phyloP scores from a whole-genome alignment of 2,329 filamentous ascomycete genomes.

The Escovopsis sp. region DNA sequence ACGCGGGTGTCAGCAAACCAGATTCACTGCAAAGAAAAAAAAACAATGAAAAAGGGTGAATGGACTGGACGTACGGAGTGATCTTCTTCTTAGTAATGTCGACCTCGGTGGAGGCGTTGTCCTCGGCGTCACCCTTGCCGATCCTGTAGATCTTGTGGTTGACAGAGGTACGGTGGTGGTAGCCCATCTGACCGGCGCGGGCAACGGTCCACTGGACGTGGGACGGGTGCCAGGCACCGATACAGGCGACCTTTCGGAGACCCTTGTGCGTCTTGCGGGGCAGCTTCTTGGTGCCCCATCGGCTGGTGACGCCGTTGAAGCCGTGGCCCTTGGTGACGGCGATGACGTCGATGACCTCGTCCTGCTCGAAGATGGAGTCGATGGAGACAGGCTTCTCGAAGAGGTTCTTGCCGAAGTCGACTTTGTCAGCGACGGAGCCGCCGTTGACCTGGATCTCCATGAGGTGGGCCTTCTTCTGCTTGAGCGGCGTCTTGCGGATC shows the following conservation, averaged over 20 bases:
- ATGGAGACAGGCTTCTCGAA: conserved; percentile 99
- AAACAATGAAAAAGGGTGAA: not conserved
- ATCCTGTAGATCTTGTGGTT: conserved; percentile 99
- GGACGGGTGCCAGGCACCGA: conserved; percentile 99
- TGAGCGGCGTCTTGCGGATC: conserved; percentile 97
- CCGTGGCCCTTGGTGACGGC: conserved; percentile 99
- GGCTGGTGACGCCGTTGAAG: conserved; percentile 89
- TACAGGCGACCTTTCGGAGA: conserved; percentile 99
- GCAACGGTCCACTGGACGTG: conserved; percentile 99
- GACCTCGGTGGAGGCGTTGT: conserved; percentile 86
- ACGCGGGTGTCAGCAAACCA: too few relatives aligned
- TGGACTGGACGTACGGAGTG: conserved; percentile 68
- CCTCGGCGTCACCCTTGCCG: conserved; percentile 79
- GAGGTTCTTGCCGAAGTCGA: conserved; percentile 83
- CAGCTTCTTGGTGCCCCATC: conserved; percentile 99
- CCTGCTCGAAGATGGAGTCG: conserved; percentile 92
- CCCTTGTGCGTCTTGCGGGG: conserved; percentile 99
- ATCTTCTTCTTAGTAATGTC: conserved; percentile 99
- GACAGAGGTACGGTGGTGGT: conserved; percentile 99
- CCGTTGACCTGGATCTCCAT: conserved; percentile 99
- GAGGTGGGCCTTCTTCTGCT: conserved; percentile 99
- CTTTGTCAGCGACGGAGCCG: conserved; percentile 90
- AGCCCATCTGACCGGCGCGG: conserved; percentile 98
- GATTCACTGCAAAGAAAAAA: too few relatives aligned
- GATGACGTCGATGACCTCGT: conserved; percentile 99